Conservation (phyloP, 176 grass and related monocot genomes). For the Triticum urartu region DNA sequence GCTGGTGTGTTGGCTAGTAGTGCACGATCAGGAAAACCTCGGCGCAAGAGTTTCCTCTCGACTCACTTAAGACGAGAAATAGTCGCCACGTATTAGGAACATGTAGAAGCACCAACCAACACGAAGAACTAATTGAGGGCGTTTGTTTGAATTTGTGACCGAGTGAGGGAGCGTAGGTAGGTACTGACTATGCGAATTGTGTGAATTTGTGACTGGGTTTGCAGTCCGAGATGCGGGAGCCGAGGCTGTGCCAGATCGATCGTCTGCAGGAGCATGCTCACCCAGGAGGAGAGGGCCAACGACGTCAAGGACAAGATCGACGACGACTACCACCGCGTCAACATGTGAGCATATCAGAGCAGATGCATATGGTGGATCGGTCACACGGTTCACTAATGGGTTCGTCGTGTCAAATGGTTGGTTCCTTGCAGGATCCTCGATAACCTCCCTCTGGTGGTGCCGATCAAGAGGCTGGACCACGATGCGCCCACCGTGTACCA, state of each 20-base stretch:
- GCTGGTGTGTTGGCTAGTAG: too few species aligned
- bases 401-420: neutral
- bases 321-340: constrained; percentile 61
- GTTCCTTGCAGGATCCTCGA: constrained; percentile 72
- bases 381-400: too few species aligned
- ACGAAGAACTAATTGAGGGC: too few species aligned
- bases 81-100: too few species aligned
- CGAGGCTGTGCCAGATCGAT: constrained; percentile 69
- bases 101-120: too few species aligned
- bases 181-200: neutral
- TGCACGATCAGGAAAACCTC: too few species aligned
- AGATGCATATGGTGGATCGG: too few species aligned
- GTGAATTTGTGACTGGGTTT: constrained; percentile 9
- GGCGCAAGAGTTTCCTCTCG: too few species aligned
- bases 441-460: constrained; percentile 82
- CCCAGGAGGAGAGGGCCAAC: constrained; percentile 40
- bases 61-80: too few species aligned
- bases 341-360: constrained; percentile 55
- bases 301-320: constrained; percentile 87
- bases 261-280: constrained; percentile 55
- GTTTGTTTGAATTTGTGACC: too few species aligned
- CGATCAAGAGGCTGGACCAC: constrained; percentile 59
- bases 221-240: constrained; percentile 93
- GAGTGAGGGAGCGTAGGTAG: too few species aligned
- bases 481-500: constrained; percentile 61